A percentile compares a stretch with the other conserved stretches of the same genome.
These are phyloP conservation scores for Collybia sp. DNA, from an alignment of 768 basidiomycete species.

Conservation along the genomic window DNA sequence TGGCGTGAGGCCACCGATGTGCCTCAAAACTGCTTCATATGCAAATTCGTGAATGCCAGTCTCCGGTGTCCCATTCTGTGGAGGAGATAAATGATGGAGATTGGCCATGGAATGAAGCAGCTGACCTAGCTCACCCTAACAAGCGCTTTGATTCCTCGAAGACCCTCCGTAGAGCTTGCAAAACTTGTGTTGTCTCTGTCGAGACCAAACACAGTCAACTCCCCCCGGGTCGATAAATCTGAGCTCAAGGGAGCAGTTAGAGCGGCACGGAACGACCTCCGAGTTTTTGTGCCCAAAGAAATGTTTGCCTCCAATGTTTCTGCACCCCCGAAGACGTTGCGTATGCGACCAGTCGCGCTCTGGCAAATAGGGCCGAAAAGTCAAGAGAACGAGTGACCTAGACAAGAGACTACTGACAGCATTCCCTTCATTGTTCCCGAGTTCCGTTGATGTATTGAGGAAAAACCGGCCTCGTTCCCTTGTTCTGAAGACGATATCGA, in stretches of 20 bases:
- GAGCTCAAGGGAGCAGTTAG: constrained; percentile 57
- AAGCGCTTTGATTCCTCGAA: constrained; percentile 60
- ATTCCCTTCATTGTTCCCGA: constrained; percentile 90
- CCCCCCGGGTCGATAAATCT: constrained; percentile 62
- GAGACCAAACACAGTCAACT: constrained; percentile 64
- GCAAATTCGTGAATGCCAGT: constrained; percentile 69
- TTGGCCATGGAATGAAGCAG: constrained; percentile 15
- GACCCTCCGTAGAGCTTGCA: constrained; percentile 65
- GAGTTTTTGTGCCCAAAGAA: constrained; percentile 84
- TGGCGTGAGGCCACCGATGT: constrained; percentile 66
- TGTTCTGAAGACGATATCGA: constrained; percentile 78
- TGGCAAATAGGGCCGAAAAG: constrained; percentile 8
- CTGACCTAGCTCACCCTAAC: constrained; percentile 72
- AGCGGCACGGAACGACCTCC: constrained; percentile 73
- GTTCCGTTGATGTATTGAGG: constrained; percentile 80
- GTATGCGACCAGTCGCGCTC: constrained; percentile 77
- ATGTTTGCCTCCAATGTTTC: constrained; percentile 83
- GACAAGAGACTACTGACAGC: constrained; percentile 64
- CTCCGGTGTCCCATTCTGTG: constrained; percentile 29
- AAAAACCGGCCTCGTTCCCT: constrained; percentile 74
- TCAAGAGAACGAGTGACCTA: not conserved
- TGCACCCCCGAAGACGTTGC: constrained; percentile 89
- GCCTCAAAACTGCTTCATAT: constrained; percentile 79
- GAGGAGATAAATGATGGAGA: constrained; percentile 11
- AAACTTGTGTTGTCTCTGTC: constrained; percentile 80